A percentile compares a stretch with the other conserved stretches of the same genome.
Conservation (phyloP, 1,284 basidiomycete species). For the Marasmius sp. region DNA sequence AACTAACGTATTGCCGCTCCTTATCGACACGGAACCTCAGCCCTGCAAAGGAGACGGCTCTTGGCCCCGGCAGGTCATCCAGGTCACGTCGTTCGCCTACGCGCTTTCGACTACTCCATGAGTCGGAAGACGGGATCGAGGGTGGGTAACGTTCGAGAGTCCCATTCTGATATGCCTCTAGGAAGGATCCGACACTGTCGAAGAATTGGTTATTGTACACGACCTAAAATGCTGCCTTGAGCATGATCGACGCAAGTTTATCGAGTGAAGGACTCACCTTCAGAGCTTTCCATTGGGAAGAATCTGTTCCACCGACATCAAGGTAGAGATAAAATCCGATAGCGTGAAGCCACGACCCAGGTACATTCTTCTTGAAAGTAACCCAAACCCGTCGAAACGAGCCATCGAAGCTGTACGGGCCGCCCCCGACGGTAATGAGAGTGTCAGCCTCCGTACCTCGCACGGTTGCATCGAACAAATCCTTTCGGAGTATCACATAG, state of each 20-base stretch:
- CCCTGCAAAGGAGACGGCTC: constrained; percentile 58
- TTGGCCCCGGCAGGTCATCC: constrained; percentile 62
- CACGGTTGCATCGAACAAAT: constrained; percentile 42
- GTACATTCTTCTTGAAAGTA: constrained; percentile 44
- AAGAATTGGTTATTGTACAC: constrained; percentile 64
- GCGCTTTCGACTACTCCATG: constrained; percentile 51
- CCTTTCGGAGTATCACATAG: constrained; percentile 26
- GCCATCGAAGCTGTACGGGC: constrained; percentile 61
- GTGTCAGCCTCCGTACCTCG: constrained; percentile 44
- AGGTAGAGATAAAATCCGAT: constrained; percentile 58
- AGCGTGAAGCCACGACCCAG: constrained; percentile 54
- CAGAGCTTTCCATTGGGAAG: constrained; percentile 47
- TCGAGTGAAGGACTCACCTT: constrained; percentile 33
- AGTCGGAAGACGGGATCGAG: constrained; percentile 28
- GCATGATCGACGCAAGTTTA: not conserved
- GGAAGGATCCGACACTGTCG: constrained; percentile 43
- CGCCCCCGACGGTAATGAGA: constrained; percentile 41
- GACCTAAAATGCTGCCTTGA: constrained; percentile 30
- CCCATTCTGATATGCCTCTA: constrained; percentile 53
- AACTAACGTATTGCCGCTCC: constrained; percentile 54
- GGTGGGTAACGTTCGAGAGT: constrained; percentile 44
- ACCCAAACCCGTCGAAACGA: constrained; percentile 56
- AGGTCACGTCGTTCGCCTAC: constrained; percentile 45
- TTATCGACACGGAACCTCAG: constrained; percentile 57
- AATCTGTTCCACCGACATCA: constrained; percentile 57